Conservation (phyloP, 2,329 filamentous ascomycete species). For the Stemphylium lycopersici region DNA sequence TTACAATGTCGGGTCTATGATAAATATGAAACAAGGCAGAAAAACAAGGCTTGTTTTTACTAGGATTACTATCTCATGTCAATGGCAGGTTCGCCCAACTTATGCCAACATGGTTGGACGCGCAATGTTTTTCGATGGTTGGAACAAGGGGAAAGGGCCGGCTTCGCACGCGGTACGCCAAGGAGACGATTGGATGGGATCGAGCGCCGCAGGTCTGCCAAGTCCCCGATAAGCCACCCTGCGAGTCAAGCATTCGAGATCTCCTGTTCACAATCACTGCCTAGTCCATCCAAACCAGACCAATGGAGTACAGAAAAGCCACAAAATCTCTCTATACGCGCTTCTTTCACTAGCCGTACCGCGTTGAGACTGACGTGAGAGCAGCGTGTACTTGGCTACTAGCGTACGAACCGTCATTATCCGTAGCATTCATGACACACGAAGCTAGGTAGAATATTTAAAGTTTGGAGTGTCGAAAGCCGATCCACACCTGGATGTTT, state of each 20-base stretch:
- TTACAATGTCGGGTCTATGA: too few species aligned
- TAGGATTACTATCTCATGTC: too few species aligned
- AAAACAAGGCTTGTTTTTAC: too few species aligned
- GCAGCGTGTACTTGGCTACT: background rate
- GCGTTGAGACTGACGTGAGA: background rate
- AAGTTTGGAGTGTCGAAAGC: background rate
- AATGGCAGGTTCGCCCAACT: too few species aligned
- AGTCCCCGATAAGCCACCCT: background rate
- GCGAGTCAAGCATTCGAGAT: conserved; percentile 2
- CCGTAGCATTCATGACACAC: background rate
- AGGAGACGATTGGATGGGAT: background rate
- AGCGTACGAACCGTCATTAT: background rate
- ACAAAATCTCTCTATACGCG: background rate
- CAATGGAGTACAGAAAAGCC: background rate
- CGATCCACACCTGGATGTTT: background rate
- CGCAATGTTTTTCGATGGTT: too few species aligned
- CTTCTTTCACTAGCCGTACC: background rate
- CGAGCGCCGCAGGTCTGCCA: conserved; percentile 1
- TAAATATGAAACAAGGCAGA: too few species aligned
- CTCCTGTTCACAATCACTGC: background rate
- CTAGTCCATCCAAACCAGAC: background rate
- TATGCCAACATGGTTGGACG: too few species aligned
- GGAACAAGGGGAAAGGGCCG: too few species aligned
- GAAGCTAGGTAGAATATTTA: background rate
- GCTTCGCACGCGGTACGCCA: too few species aligned